Evolutionary conservation across 768 basidiomycete species (phyloP).

Genomic region (Termitomyces heimii): DNA sequence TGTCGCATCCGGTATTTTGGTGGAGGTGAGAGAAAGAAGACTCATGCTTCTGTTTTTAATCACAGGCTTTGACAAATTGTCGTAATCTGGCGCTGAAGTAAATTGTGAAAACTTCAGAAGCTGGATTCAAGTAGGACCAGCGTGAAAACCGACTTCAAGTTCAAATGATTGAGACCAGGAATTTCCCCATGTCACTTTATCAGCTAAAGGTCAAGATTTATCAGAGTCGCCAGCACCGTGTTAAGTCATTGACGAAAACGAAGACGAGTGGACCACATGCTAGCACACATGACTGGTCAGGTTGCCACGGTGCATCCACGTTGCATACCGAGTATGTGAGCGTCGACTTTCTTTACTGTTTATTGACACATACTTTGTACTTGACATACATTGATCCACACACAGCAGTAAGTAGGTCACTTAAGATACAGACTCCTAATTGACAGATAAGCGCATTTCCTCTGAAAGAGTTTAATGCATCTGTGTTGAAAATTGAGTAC

Average conservation of each 20-base stretch:
- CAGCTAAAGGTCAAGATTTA: background rate
- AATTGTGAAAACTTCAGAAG: too few relatives aligned
- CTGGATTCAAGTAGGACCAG: background rate
- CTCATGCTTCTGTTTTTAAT: background rate
- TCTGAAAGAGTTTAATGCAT: too few relatives aligned
- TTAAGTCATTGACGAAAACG: background rate
- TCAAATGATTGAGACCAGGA: background rate
- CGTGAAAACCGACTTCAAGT: background rate
- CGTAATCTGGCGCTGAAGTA: background rate
- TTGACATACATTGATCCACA: background rate
- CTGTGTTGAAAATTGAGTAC: too few relatives aligned
- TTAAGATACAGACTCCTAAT: too few relatives aligned
- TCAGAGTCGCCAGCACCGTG: background rate
- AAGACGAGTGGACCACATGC: background rate
- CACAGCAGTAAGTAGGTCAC: too few relatives aligned
- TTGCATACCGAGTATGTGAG: background rate
- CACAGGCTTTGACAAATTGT: background rate
- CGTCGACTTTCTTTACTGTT: too few relatives aligned
- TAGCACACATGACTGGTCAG: background rate
- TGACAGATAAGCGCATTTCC: too few relatives aligned
- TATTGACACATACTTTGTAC: too few relatives aligned
- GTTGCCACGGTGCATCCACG: too few relatives aligned
- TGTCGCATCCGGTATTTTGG: background rate
- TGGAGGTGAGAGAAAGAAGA: background rate
- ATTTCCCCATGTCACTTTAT: background rate